Base-by-base conservation (phyloP, 1,139 yeast species). In the Ogataea hybrid region DNA sequence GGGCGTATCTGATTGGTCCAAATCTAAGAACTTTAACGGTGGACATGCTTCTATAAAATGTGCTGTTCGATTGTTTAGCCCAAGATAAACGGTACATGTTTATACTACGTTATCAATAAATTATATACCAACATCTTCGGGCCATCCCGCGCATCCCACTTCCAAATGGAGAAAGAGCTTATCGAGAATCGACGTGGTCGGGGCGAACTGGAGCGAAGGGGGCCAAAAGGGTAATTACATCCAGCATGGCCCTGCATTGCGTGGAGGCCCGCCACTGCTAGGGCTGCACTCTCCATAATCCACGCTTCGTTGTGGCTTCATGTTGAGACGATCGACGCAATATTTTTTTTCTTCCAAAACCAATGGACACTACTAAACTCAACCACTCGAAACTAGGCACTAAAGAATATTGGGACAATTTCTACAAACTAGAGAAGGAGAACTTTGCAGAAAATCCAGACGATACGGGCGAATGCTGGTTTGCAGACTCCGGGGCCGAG, bases 401-500 rank as follows among this genome's bases (percentile, higher is more conserved):
- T 3, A 76, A 79, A 54, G 73, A 84, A 59, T 86, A 87, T 68
- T 92, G 98, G 98, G 90, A 92, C 62, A 75, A 81, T 43, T 87
- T 92, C 60, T 92, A 92, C 64, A 67, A 76, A 32, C 61, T 76
- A 28, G 98, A 92, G 59, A 75, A 78, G 50, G 57, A 63, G 32
- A 90, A 90, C 64, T 90, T 86, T 57, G 61, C 70, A 32, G 75
- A 77, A 23, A 85, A 90, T 58, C 77, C 83, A 14, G 74, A 81
- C 16, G 97, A 92, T 59, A 81, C 90, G 0, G 98, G 98, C 2
- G 98, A 92, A 63, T 78, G 90, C 61, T 94, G 98, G 98, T 92
- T 92, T 62, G 82, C 84, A 51, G 97, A 94, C 57, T 83, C 88
- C 11, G 89, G 84, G 57, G 97, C 98, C 1, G 97, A 90, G 58